These are phyloP conservation scores for Cutaneotrichosporon spelunceum DNA, from an alignment of 1,284 basidiomycete genomes.

Conservation along the genomic window DNA sequence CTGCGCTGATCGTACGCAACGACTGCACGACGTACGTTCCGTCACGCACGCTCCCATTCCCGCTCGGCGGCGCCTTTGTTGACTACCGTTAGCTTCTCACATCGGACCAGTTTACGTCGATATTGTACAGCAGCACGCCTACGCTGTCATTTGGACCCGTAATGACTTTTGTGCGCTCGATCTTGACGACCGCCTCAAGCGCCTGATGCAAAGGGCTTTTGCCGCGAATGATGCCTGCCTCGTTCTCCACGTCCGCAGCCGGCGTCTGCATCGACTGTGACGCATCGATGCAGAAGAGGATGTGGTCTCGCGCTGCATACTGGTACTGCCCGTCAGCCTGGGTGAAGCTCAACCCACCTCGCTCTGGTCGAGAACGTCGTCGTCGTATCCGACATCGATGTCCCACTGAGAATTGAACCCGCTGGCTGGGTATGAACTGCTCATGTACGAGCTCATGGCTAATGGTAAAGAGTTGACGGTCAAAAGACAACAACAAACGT, in stretches of 20 bases:
- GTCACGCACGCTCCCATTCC: slow-evolving; percentile 13
- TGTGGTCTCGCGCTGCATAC: slow-evolving; percentile 73
- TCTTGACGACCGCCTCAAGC: slow-evolving; percentile 74
- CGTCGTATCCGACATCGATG: slow-evolving; percentile 36
- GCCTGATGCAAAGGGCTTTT: slow-evolving; percentile 57
- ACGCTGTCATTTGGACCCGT: slow-evolving; percentile 81
- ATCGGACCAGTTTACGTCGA: slow-evolving; percentile 57
- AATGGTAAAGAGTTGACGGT: too few relatives aligned
- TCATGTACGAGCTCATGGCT: slow-evolving; percentile 44
- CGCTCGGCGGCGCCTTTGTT: not conserved
- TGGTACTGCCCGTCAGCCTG: slow-evolving; percentile 56
- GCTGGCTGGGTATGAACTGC: slow-evolving; percentile 22
- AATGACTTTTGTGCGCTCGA: slow-evolving; percentile 85
- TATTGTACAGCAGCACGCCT: slow-evolving; percentile 88
- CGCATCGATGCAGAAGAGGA: slow-evolving; percentile 90
- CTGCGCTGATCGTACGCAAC: slow-evolving; percentile 72
- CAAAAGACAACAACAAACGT: not conserved
- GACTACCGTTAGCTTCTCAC: not conserved
- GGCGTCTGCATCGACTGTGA: slow-evolving; percentile 81
- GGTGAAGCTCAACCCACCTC: slow-evolving; percentile 31
- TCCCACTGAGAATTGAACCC: slow-evolving; percentile 41
- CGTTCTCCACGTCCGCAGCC: slow-evolving; percentile 54
- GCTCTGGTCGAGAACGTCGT: slow-evolving; percentile 41
- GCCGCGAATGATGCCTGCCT: slow-evolving; percentile 34
- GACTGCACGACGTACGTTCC: slow-evolving; percentile 70